Evolutionary conservation across 495 filamentous ascomycete genomes (phyloP), one percentile per base, ranked within the genome.

Genomic region (Penicillium paradoxum): DNA sequence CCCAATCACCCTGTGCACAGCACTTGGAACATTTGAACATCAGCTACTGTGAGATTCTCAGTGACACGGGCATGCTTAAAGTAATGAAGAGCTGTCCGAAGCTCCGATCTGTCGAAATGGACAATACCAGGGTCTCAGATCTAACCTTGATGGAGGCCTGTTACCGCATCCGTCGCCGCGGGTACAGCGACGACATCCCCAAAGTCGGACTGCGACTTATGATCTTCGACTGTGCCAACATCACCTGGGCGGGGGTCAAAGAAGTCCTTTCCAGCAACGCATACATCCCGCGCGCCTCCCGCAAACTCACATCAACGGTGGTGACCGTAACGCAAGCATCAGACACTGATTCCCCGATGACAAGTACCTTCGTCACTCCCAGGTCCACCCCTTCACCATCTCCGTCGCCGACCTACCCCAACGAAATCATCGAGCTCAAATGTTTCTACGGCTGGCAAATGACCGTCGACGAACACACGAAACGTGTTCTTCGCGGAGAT

Each of bases 361-460:
- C 66, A 5, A 66, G 62, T 7, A 59, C 69, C 9, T 59, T 62
- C 25, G 59, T 69, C 40, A 62, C 64, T 0, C 67, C 63, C 10
- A 29, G 65, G n/a, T 68, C 70, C 18, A 65, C 68, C 6, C 65
- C 73, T 3, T 69, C 65, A 1, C 67, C 67, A 1, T 60, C 65
- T 1, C 67, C 67, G 1, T 60, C 58, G 11, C 55, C 59, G 57
- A 68, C 76, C 0, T 87, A 83, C 37, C 85, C 87, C 0, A 80
- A 78, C 4, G 84, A 93, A 58, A 81, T 96, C 45, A 88, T 97
- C 47, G 73, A 80, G 15, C 76, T 98, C 34, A 96, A 95, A 67
- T 96, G 90, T 67, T 97, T 90, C 73, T 92, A 95, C 66, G 89
- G 85, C 17, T 97, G 89, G 83, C 93, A 98, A 71, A 87, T 86